Base-by-base conservation (phyloP, 148 eudicot species). In the Silene conica region DNA sequence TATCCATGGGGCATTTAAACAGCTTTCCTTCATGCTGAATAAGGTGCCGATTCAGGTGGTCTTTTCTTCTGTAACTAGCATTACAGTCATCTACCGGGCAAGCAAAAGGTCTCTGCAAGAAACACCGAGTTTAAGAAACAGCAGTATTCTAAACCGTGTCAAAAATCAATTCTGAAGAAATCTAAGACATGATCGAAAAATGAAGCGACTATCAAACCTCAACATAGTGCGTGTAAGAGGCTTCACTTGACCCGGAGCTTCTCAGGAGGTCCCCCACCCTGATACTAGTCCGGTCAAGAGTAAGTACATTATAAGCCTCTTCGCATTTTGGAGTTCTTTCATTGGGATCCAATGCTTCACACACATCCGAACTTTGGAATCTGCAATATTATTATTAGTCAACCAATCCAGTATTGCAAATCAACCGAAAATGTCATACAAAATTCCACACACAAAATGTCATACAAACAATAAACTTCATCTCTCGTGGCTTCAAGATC, bases 271-370 rank as follows among this genome's bases (percentile, higher is more conserved):
- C 97, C 75, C 97, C 96, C 96, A 62, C 71, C 96, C 99, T 92
- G 99, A 80, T 95, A 95, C 99, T 95, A 81, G 92, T 95, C 99
- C 97, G 84, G 73, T 89, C 99, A 95, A 95, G 97, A 73, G 45
- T 71, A 41, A 64, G 15, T 67, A 63, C 48, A 13, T 23, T 60
- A 34, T 78, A 68, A 82, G 97, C 98, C 98, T 87, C 98, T 54
- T 87, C 79, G 94, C 99, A 95, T 95, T 92, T 90, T 92, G 99
- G 97, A 95, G 96, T 90, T 92, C 97, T 75, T 63, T 77, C 41
- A 71, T 54, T 82, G 98, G 97, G 96, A 95, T 95, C 99, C 99
- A 95, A 95, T 92, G 97, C 98, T 88, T 91, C 98, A 95, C 98
- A 74, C 98, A 69, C 84, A 69, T 76, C 65, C 73, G 79, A 69